These are phyloP conservation scores for Diaporthe citrichinensis DNA, from an alignment of 2,329 filamentous ascomycete species.

Conservation along the genomic window DNA sequence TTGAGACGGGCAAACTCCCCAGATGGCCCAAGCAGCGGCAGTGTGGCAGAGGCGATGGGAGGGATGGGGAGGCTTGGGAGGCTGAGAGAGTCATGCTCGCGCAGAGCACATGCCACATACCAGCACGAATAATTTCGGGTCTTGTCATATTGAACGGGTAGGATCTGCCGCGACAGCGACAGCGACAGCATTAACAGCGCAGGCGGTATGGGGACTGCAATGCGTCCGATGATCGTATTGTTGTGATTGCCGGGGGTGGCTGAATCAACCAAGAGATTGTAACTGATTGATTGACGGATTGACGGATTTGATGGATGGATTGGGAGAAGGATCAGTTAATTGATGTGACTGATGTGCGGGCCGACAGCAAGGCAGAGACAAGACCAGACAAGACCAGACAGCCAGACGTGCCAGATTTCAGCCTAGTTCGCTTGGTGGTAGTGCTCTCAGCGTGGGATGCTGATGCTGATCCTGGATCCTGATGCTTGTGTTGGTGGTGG, in stretches of 20 bases:
- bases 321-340: constrained; percentile 25
- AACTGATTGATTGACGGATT: constrained; percentile 13
- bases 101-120: constrained; percentile 57
- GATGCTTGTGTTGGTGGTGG: neutral
- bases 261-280: constrained; percentile 22
- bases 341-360: constrained; percentile 4
- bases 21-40: constrained; percentile 31
- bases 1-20: constrained; percentile 20
- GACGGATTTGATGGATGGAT: constrained; percentile 17
- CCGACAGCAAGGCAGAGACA: constrained; percentile 1
- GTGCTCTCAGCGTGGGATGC: neutral
- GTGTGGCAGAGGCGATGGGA: constrained; percentile 2
- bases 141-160: constrained; percentile 66
- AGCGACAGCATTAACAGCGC: constrained; percentile 37
- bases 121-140: constrained; percentile 72
- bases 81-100: constrained; percentile 35
- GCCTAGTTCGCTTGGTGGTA: neutral
- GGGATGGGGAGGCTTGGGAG: constrained; percentile 14
- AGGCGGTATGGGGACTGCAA: constrained; percentile 28
- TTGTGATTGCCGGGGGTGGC: constrained; percentile 28
- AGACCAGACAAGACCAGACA: constrained; percentile 29
- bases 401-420: neutral
- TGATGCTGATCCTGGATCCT: constrained; percentile 11
- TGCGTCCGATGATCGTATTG: constrained; percentile 27
- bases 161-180: constrained; percentile 33